These are phyloP conservation scores for Thalassia testudinum DNA, from an alignment of 116 monocot species.

Conservation along the genomic window DNA sequence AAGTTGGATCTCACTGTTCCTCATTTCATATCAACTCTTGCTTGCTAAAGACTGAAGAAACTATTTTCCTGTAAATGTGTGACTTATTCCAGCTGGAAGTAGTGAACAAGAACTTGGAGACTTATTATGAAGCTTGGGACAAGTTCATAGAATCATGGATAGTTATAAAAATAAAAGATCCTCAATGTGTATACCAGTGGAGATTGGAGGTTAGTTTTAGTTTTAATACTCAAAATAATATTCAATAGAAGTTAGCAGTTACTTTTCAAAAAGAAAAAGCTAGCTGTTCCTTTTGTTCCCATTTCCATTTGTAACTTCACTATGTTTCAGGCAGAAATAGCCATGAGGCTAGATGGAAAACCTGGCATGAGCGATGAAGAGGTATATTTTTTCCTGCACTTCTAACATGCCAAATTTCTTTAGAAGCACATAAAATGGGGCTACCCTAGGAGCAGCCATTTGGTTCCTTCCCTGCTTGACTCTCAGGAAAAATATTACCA, in stretches of 20 bases:
- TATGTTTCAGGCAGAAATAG: constrained; percentile 70
- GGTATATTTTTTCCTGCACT: constrained; percentile 15
- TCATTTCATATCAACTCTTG: neutral
- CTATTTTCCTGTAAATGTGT: neutral
- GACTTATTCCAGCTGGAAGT: constrained; percentile 57
- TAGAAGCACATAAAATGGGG: too few species aligned
- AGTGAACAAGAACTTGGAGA: constrained; percentile 83
- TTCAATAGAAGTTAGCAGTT: too few species aligned
- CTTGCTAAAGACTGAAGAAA: neutral
- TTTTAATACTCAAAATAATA: too few species aligned
- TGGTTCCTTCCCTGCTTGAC: too few species aligned
- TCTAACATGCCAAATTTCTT: too few species aligned
- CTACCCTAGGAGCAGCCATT: too few species aligned
- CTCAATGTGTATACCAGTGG: constrained; percentile 81
- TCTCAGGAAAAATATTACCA: too few species aligned
- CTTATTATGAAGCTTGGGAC: constrained; percentile 88
- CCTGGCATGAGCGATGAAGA: constrained; percentile 96
- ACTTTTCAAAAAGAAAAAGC: neutral
- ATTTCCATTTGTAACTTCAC: too few species aligned
- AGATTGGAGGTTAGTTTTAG: constrained; percentile 64
- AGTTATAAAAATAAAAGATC: constrained; percentile 83
- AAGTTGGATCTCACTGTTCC: neutral
- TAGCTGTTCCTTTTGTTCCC: neutral
- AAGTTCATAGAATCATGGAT: constrained; percentile 81
- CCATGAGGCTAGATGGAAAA: constrained; percentile 96